A percentile compares a stretch with the other conserved stretches of the same genome.
Conservation (phyloP, 73 alveolate genomes). For the Effrenium voratum region DNA sequence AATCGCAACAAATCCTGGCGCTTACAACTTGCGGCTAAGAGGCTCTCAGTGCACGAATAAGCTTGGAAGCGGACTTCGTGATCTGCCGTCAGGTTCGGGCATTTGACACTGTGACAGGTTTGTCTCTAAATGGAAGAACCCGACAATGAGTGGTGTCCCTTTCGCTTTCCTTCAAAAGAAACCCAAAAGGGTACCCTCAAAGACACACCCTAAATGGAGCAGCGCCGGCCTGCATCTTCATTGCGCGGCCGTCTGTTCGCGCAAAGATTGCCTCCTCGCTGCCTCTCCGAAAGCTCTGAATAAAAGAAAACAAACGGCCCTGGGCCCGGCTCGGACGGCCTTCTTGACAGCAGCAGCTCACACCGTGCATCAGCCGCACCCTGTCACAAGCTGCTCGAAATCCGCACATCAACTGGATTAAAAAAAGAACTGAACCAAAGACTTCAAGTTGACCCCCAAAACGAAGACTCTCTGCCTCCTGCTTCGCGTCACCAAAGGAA, state of each 20-base stretch:
- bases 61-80: conserved; percentile 18
- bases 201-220: background rate
- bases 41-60: conserved; percentile 22
- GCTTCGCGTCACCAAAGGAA: conserved; percentile 4
- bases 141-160: background rate
- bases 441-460: background rate
- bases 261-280: conserved; percentile 31
- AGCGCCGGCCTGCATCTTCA: conserved; percentile 35
- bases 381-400: background rate
- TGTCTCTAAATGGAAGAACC: background rate
- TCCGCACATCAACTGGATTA: no score
- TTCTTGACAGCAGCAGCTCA: conserved; percentile 52
- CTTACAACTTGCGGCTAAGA: background rate
- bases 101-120: background rate
- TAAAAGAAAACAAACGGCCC: no score
- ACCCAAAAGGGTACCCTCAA: background rate
- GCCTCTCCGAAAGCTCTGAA: background rate
- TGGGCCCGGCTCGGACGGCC: background rate
- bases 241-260: conserved; percentile 58
- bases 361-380: conserved; percentile 88
- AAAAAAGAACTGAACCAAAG: background rate
- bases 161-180: background rate
- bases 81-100: background rate
- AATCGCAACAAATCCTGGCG: background rate
- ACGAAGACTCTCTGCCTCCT: no score